phyloP scores from a whole-genome alignment of 768 basidiomycete genomes.

The Lyophyllum semitale region DNA sequence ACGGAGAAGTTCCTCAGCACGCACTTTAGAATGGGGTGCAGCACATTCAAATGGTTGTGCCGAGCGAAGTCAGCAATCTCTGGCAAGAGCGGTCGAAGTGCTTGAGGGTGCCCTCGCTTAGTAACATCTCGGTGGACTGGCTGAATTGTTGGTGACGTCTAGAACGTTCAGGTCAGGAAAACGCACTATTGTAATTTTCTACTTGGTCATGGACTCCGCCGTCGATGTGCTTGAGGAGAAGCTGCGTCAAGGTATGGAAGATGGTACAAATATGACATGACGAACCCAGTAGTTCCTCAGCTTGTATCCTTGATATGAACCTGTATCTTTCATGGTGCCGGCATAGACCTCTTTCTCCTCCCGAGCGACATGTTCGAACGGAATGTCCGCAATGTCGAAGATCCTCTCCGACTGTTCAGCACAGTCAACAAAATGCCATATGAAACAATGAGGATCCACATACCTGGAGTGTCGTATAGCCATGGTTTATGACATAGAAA shows the following conservation, averaged over 20 bases:
- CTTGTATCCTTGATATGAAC: slow-evolving; percentile 57
- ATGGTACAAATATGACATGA: not conserved
- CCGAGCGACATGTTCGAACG: slow-evolving; percentile 38
- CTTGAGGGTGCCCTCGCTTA: slow-evolving; percentile 33
- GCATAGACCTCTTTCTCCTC: slow-evolving; percentile 45
- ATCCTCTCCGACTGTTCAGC: slow-evolving; percentile 39
- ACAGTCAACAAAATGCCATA: not conserved
- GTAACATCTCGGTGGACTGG: slow-evolving; percentile 35
- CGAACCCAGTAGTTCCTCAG: slow-evolving; percentile 51
- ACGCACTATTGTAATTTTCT: slow-evolving; percentile 63
- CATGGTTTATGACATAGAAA: slow-evolving; percentile 52
- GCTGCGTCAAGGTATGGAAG: not conserved
- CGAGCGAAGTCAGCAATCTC: slow-evolving; percentile 36
- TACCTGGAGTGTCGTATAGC: slow-evolving; percentile 41
- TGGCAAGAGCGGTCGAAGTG: slow-evolving; percentile 34
- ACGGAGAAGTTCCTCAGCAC: not conserved
- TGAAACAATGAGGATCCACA: not conserved
- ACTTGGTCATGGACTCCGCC: slow-evolving; percentile 63
- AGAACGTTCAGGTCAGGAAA: not conserved
- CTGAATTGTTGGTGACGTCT: not conserved
- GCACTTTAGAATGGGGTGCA: slow-evolving; percentile 38
- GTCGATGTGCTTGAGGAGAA: slow-evolving; percentile 51
- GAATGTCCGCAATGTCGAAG: slow-evolving; percentile 48
- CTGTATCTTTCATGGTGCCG: slow-evolving; percentile 41
- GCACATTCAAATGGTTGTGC: slow-evolving; percentile 38